Percentiles rank a stretch among this genome's conserved stretches.
These are phyloP conservation scores for Cryomyces minteri DNA, from an alignment of 495 filamentous ascomycete genomes.

Conservation along the genomic window DNA sequence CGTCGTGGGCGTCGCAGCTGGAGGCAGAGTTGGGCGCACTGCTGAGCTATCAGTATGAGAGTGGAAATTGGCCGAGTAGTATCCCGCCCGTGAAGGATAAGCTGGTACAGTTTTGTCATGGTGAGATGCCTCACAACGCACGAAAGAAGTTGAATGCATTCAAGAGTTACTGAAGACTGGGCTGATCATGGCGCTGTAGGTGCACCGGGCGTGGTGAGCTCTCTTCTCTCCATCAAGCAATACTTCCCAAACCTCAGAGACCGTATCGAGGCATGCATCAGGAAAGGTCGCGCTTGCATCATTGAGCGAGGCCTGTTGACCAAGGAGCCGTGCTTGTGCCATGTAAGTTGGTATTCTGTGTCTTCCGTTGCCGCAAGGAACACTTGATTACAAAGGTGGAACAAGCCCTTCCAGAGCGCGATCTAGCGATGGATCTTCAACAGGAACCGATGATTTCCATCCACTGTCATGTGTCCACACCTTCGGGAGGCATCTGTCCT, in stretches of 20 bases:
- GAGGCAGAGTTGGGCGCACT: slow-evolving; percentile 25
- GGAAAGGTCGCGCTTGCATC: slow-evolving; percentile 26
- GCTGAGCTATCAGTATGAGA: slow-evolving; percentile 26
- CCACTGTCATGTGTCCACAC: too few species aligned
- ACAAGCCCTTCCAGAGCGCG: too few species aligned
- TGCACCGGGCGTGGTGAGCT: slow-evolving; percentile 38
- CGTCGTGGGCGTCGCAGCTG: slow-evolving; percentile 20
- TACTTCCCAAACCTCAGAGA: slow-evolving; percentile 28
- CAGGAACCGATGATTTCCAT: too few species aligned
- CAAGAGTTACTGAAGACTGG: too few species aligned
- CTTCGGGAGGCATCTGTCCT: too few species aligned
- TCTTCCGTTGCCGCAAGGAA: background rate
- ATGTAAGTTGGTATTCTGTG: slow-evolving; percentile 17
- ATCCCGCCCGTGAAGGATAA: slow-evolving; percentile 25
- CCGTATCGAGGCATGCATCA: slow-evolving; percentile 29
- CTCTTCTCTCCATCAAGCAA: slow-evolving; percentile 28
- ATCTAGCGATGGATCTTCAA: too few species aligned
- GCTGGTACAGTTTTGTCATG: slow-evolving; percentile 50
- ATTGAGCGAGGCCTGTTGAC: slow-evolving; percentile 34
- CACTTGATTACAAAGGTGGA: too few species aligned
- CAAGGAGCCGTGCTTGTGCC: slow-evolving; percentile 46
- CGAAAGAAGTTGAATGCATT: too few species aligned
- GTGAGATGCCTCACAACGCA: slow-evolving; percentile 4
- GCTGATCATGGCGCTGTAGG: too few species aligned
- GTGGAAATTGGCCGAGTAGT: slow-evolving; percentile 23